phyloP scores from a whole-genome alignment of 1,139 yeast genomes.

The Pichia sp. region DNA sequence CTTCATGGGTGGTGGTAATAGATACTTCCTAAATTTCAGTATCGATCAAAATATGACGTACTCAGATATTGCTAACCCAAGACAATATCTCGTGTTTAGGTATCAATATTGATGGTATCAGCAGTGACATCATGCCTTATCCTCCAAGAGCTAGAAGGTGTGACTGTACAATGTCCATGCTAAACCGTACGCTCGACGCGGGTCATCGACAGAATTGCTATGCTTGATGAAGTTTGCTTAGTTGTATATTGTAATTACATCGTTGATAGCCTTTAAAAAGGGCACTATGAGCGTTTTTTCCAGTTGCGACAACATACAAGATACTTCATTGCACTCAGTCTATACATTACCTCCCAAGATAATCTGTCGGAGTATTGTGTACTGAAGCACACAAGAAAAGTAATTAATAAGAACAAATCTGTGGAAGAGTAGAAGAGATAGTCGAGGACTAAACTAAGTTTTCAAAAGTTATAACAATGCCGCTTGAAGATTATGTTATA shows the following conservation, averaged over 20 bases:
- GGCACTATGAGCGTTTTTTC: conserved; percentile 52
- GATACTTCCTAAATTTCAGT: conserved; percentile 11
- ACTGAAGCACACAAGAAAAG: conserved; percentile 34
- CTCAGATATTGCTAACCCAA: not conserved
- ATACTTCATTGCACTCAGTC: conserved; percentile 47
- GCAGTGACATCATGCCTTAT: conserved; percentile 34
- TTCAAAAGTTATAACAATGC: no score
- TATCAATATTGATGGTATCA: conserved; percentile 1
- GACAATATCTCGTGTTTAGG: conserved; percentile 4
- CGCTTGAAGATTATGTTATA: no score
- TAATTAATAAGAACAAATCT: conserved; percentile 27
- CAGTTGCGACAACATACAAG: conserved; percentile 45
- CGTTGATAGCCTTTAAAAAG: conserved; percentile 39
- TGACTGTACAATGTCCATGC: conserved; percentile 44
- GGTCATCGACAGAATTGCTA: conserved; percentile 10
- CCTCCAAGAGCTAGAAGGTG: conserved; percentile 51
- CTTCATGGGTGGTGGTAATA: conserved; percentile 13
- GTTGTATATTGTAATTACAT: conserved; percentile 47
- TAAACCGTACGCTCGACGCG: conserved; percentile 34
- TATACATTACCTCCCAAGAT: conserved; percentile 31
- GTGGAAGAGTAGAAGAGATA: conserved; percentile 19
- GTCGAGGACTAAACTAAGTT: no score
- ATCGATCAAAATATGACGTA: conserved; percentile 1
- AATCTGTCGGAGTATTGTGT: conserved; percentile 31
- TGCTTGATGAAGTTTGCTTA: conserved; percentile 43